phyloP scores from a whole-genome alignment of 352 stramenopile species.

The Phytophthora idaei region DNA sequence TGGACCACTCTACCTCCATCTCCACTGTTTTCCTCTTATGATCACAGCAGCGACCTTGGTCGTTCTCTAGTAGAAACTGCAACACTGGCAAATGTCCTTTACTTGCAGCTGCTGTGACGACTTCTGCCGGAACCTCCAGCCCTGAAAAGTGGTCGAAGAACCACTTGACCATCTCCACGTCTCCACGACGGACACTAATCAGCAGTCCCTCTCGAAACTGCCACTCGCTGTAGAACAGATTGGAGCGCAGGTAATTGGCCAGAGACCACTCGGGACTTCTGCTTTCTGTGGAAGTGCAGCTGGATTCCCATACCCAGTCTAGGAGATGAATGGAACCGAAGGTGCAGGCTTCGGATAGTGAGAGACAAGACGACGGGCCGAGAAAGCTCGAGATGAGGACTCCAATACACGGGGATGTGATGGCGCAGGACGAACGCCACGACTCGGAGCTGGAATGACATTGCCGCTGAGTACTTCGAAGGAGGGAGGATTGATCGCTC shows the following conservation, averaged over 20 bases:
- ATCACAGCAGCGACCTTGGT: slow-evolving; percentile 3
- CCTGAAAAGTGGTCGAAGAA: slow-evolving; percentile 10
- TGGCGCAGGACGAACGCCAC: neutral
- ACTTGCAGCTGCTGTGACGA: neutral
- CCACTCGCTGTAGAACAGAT: slow-evolving; percentile 2
- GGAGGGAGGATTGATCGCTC: too few relatives aligned
- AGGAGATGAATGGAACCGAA: neutral
- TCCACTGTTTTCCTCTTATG: slow-evolving; percentile 2
- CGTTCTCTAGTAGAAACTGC: slow-evolving; percentile 5
- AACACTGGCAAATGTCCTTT: slow-evolving; percentile 10
- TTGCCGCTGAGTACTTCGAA: too few relatives aligned
- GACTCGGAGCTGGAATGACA: slow-evolving; percentile 2
- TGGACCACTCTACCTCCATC: neutral
- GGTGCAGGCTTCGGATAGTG: neutral
- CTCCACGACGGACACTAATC: neutral
- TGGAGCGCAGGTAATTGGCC: slow-evolving; percentile 1
- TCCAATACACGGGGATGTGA: slow-evolving; percentile 1
- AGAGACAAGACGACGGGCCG: slow-evolving; percentile 1
- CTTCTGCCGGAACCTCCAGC: neutral
- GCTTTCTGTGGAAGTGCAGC: slow-evolving; percentile 1
- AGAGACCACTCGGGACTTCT: neutral
- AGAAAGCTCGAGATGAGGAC: slow-evolving; percentile 4
- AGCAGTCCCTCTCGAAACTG: slow-evolving; percentile 4
- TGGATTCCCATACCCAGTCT: slow-evolving; percentile 4
- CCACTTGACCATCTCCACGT: slow-evolving; percentile 8